These are phyloP conservation scores for Brassica hybrid DNA, from an alignment of 441 rosid species.

Conservation along the genomic window DNA sequence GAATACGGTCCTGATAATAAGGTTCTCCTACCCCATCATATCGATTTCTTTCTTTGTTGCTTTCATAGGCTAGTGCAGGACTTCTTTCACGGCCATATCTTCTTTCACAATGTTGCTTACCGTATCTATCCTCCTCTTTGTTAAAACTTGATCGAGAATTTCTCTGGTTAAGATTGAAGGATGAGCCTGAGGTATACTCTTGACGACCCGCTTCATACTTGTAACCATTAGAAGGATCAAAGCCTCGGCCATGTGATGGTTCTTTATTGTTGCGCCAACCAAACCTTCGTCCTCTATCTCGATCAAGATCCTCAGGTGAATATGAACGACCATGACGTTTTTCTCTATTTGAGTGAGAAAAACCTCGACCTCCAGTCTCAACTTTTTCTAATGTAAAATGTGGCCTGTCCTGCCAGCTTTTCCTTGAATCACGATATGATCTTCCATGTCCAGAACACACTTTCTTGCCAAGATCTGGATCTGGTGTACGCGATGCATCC, in stretches of 20 bases:
- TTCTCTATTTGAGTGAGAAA: slow-evolving; percentile 33
- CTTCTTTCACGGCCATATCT: slow-evolving; percentile 43
- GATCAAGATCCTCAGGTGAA: slow-evolving; percentile 38
- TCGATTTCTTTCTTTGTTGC: slow-evolving; percentile 36
- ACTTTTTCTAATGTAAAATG: slow-evolving; percentile 15
- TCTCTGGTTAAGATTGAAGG: slow-evolving; percentile 28
- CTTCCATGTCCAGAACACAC: slow-evolving; percentile 33
- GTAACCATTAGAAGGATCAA: slow-evolving; percentile 36
- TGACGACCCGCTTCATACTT: slow-evolving; percentile 34
- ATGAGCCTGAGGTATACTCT: slow-evolving; percentile 25
- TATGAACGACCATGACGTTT: slow-evolving; percentile 38
- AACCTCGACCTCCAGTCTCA: slow-evolving; percentile 36
- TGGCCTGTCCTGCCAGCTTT: slow-evolving; percentile 31
- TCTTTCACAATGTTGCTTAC: slow-evolving; percentile 34
- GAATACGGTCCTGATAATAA: slow-evolving; percentile 37
- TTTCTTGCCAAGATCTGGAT: slow-evolving; percentile 36
- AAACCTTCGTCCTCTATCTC: slow-evolving; percentile 39
- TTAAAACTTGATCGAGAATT: slow-evolving; percentile 39
- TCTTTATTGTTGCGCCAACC: slow-evolving; percentile 38
- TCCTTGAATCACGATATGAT: slow-evolving; percentile 36
- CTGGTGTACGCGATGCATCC: slow-evolving; percentile 38
- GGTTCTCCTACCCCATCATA: slow-evolving; percentile 34
- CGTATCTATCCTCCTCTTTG: slow-evolving; percentile 40
- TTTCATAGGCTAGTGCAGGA: slow-evolving; percentile 28
- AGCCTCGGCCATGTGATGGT: slow-evolving; percentile 38